These are phyloP conservation scores for Hanseniaspora valbyensis DNA, from an alignment of 805 yeast genomes.

Conservation along the genomic window DNA sequence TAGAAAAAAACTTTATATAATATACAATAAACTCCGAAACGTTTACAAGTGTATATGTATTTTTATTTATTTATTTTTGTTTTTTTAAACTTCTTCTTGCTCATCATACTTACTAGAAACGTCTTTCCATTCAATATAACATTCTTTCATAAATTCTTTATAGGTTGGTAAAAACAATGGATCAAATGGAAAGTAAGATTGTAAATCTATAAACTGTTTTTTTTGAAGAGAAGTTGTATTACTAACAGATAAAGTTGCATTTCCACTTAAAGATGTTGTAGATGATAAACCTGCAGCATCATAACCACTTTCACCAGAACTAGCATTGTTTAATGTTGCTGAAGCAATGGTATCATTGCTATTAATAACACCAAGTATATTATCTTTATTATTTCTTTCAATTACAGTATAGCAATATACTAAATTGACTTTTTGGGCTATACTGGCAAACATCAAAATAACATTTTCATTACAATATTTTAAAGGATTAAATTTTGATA, in stretches of 20 bases:
- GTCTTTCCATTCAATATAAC: slow-evolving; percentile 75
- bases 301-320: no score
- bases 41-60: no score
- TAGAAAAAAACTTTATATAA: no score
- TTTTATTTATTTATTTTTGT: no score
- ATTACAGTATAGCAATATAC: slow-evolving; percentile 90
- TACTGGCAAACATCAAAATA: slow-evolving; percentile 82
- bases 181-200: slow-evolving; percentile 94
- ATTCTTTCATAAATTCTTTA: slow-evolving; percentile 41
- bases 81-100: no score
- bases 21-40: background rate
- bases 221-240: slow-evolving; percentile 41
- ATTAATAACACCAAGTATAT: slow-evolving; percentile 35
- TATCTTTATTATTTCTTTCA: slow-evolving; percentile 64
- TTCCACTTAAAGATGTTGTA: slow-evolving; percentile 16
- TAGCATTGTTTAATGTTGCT: background rate
- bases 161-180: slow-evolving; percentile 66
- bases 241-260: slow-evolving; percentile 24
- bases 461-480: slow-evolving; percentile 90
- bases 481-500: slow-evolving; percentile 85
- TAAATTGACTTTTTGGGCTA: slow-evolving; percentile 78
- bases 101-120: slow-evolving; percentile 54
- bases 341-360: slow-evolving; percentile 23
- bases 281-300: background rate
- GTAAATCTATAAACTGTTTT: slow-evolving; percentile 78